Evolutionary conservation across 495 filamentous ascomycete species (phyloP).

Genomic region (Podospora australis): DNA sequence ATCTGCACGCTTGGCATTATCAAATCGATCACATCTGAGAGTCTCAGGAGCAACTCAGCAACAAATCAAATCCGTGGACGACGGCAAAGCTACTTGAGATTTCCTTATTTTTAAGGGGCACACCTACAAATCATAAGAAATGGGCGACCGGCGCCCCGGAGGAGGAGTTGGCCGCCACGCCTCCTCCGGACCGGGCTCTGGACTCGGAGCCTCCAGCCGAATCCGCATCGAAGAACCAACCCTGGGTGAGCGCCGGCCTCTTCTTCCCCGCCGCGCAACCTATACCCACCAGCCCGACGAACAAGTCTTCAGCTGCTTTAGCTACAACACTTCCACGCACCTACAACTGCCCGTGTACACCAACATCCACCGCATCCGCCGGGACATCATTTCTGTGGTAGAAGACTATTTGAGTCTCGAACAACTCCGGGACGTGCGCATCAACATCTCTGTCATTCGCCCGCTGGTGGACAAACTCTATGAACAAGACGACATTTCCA

Average conservation of each 20-base stretch:
- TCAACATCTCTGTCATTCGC: slow-evolving; percentile 63
- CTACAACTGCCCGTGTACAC: slow-evolving; percentile 46
- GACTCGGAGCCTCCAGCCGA: not conserved
- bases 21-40: too few species aligned
- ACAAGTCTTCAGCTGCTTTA: slow-evolving; percentile 21
- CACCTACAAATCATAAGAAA: not conserved
- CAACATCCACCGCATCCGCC: slow-evolving; percentile 46
- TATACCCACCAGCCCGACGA: slow-evolving; percentile 21
- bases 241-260: slow-evolving; percentile 24
- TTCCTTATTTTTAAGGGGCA: too few species aligned
- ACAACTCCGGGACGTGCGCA: slow-evolving; percentile 59
- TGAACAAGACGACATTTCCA: slow-evolving; percentile 60
- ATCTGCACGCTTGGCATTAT: too few species aligned
- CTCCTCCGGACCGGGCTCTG: too few species aligned
- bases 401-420: slow-evolving; percentile 53
- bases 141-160: not conserved
- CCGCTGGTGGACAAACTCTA: slow-evolving; percentile 66
- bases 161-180: too few species aligned
- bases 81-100: too few species aligned
- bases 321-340: slow-evolving; percentile 29
- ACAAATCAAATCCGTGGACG: too few species aligned
- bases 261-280: slow-evolving; percentile 21
- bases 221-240: slow-evolving; percentile 27
- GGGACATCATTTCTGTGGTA: slow-evolving; percentile 45
- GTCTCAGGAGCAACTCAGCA: too few species aligned